phyloP scores from a whole-genome alignment of 371 early-diverging fungal genomes.

The Amoeboaphelidium protococcarum region DNA sequence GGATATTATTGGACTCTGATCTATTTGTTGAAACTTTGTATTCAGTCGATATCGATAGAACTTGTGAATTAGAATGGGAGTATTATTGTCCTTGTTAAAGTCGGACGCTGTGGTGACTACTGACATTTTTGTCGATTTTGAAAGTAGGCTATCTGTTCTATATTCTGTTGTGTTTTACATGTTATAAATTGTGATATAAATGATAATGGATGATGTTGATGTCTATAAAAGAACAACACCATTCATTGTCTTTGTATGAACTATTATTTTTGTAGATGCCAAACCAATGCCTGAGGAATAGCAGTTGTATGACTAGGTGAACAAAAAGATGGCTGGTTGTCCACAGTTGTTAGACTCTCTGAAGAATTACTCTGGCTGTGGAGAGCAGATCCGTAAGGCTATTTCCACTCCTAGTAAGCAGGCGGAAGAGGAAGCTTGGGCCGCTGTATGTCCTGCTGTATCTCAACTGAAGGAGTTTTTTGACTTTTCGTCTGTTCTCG shows the following conservation, averaged over 20 bases:
- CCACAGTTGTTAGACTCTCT: constrained; percentile 19
- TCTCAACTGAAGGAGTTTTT: constrained; percentile 46
- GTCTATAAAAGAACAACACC: too few species aligned
- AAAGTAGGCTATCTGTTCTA: neutral
- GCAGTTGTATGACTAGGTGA: too few species aligned
- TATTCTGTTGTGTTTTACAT: neutral
- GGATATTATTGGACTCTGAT: too few species aligned
- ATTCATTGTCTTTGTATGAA: too few species aligned
- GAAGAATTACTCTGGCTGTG: constrained; percentile 27
- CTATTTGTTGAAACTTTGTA: too few species aligned
- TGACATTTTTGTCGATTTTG: neutral
- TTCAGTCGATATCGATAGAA: too few species aligned
- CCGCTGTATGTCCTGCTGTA: constrained; percentile 46
- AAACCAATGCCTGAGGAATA: constrained; percentile 21
- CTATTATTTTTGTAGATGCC: constrained; percentile 14
- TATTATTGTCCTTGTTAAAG: neutral
- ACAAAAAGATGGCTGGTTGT: too few species aligned
- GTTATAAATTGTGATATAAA: too few species aligned
- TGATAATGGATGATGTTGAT: too few species aligned
- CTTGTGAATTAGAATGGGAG: neutral
- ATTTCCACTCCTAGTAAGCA: constrained; percentile 48
- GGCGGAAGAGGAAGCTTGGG: constrained; percentile 62
- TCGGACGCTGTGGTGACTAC: neutral
- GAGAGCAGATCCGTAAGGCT: constrained; percentile 33
- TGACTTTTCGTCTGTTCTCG: constrained; percentile 62